phyloP scores from a whole-genome alignment of 345 rosid species.

The Cardamine resedifolia region DNA sequence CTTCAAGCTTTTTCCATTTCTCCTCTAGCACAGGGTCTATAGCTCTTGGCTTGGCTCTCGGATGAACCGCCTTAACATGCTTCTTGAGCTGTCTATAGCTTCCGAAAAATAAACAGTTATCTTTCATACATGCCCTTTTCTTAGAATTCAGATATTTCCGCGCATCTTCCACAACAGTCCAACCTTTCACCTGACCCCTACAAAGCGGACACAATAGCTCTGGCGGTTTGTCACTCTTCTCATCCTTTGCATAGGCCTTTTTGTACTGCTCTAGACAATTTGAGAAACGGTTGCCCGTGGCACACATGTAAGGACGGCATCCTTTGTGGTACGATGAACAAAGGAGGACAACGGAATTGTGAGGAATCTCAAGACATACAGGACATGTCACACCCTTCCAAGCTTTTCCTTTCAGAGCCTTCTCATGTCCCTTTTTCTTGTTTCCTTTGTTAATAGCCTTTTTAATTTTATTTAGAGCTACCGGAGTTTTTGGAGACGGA shows the following conservation, averaged over 20 bases:
- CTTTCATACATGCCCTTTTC: conserved; percentile 80
- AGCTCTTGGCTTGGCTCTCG: conserved; percentile 69
- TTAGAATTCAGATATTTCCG: conserved; percentile 60
- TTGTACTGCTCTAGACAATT: conserved; percentile 88
- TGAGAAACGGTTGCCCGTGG: conserved; percentile 73
- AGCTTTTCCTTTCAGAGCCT: conserved; percentile 54
- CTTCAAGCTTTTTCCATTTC: conserved; percentile 79
- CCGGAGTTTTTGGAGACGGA: conserved; percentile 25
- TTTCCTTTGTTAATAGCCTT: conserved; percentile 33
- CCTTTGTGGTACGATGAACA: conserved; percentile 86
- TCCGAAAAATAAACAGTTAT: conserved; percentile 62
- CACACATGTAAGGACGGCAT: conserved; percentile 90
- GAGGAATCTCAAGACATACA: conserved; percentile 80
- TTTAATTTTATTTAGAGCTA: conserved; percentile 27
- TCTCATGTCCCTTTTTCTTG: conserved; percentile 33
- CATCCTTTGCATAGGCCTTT: conserved; percentile 64
- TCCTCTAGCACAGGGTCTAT: conserved; percentile 74
- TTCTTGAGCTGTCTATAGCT: conserved; percentile 64
- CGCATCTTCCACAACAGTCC: conserved; percentile 75
- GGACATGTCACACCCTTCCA: conserved; percentile 71
- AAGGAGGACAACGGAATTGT: conserved; percentile 79
- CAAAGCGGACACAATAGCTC: conserved; percentile 84
- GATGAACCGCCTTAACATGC: conserved; percentile 75
- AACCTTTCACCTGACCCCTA: conserved; percentile 90
- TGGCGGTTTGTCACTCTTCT: conserved; percentile 50